These are phyloP conservation scores for Blastobotrys attinorum DNA, from an alignment of 805 yeast genomes.

Conservation along the genomic window DNA sequence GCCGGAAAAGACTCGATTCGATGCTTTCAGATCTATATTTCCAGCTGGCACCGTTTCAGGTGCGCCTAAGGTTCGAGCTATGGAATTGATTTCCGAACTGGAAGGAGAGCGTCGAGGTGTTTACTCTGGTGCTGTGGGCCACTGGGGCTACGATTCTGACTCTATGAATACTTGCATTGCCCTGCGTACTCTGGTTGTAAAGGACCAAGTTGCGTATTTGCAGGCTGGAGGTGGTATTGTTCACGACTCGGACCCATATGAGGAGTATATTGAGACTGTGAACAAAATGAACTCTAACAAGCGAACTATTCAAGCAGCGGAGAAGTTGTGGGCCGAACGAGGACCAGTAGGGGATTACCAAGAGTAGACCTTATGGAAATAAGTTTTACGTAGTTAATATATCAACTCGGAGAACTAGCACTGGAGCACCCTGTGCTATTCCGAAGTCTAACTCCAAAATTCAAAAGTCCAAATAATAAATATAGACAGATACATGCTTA, in stretches of 20 bases:
- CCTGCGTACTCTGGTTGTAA: constrained; percentile 90
- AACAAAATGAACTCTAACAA: constrained; percentile 95
- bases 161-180: constrained; percentile 98
- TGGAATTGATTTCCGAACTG: constrained; percentile 85
- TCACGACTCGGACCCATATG: constrained; percentile 87
- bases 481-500: no score
- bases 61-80: constrained; percentile 95
- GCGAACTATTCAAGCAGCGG: constrained; percentile 88
- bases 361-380: no score
- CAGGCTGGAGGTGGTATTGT: constrained; percentile 99
- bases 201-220: constrained; percentile 81
- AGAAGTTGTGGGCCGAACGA: constrained; percentile 35
- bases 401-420: no score
- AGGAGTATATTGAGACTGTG: constrained; percentile 93
- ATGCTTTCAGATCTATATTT: constrained; percentile 94
- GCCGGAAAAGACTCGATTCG: constrained; percentile 78
- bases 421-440: no score
- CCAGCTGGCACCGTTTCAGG: constrained; percentile 99
- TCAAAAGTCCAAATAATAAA: no score
- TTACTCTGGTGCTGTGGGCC: constrained; percentile 98
- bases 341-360: neutral
- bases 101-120: constrained; percentile 93
- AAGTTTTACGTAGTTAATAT: no score
- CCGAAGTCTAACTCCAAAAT: no score
- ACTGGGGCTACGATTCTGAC: constrained; percentile 93